These are phyloP conservation scores for Pugionium cornutum DNA, from an alignment of 345 rosid species.

Conservation along the genomic window DNA sequence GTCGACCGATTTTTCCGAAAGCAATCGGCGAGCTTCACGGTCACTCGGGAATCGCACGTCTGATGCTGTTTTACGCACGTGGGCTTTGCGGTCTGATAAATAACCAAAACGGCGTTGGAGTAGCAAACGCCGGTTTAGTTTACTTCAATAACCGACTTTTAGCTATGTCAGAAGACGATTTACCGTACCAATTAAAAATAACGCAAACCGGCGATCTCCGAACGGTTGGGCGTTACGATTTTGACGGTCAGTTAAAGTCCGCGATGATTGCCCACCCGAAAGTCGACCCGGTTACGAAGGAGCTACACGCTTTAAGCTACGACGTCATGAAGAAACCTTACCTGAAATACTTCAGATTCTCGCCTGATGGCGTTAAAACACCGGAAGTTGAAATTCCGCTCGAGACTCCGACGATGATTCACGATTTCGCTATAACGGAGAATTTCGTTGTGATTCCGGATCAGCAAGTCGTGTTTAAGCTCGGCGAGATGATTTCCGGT, in stretches of 20 bases:
- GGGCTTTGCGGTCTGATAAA: constrained; percentile 65
- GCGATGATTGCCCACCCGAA: constrained; percentile 98
- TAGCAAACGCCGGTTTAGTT: constrained; percentile 84
- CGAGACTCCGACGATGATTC: constrained; percentile 86
- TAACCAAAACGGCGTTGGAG: constrained; percentile 68
- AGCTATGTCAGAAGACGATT: constrained; percentile 92
- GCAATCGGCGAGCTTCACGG: constrained; percentile 94
- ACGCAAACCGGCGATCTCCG: constrained; percentile 64
- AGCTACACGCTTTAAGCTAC: constrained; percentile 77
- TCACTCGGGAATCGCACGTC: constrained; percentile 74
- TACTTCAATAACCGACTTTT: constrained; percentile 72
- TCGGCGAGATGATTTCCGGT: constrained; percentile 77
- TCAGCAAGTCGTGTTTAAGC: constrained; percentile 92
- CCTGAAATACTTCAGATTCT: constrained; percentile 72
- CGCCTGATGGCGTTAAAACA: constrained; percentile 59
- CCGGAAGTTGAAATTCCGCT: constrained; percentile 76
- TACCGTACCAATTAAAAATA: constrained; percentile 72
- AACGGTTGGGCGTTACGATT: constrained; percentile 69
- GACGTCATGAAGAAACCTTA: constrained; percentile 75
- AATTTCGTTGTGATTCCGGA: constrained; percentile 85
- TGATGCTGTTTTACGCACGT: constrained; percentile 67
- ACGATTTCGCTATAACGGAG: constrained; percentile 90
- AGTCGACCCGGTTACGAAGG: constrained; percentile 68
- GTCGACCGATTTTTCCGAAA: constrained; percentile 77
- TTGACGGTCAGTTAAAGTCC: constrained; percentile 59